phyloP scores from a whole-genome alignment of 202 grass and related monocot species.

The Bolboschoenoplectus hybrid region DNA sequence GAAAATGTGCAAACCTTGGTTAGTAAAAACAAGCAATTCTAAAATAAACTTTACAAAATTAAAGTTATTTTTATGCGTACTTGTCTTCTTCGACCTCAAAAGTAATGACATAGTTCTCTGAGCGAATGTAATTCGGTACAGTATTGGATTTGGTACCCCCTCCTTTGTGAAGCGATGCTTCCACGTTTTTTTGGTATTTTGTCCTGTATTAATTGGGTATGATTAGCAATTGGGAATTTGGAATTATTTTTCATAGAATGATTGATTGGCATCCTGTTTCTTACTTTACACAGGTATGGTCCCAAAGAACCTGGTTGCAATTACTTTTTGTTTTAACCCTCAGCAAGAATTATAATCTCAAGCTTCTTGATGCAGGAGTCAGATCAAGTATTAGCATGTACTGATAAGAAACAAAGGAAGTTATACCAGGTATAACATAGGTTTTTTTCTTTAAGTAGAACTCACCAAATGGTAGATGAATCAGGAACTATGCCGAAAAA shows the following conservation, averaged over 20 bases:
- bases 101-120: conserved; percentile 92
- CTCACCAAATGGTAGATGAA: conserved; percentile 91
- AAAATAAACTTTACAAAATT: conserved; percentile 32
- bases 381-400: background rate
- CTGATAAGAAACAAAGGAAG: background rate
- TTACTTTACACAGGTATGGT: background rate
- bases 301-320: background rate
- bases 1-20: conserved; percentile 14
- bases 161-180: conserved; percentile 89
- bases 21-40: background rate
- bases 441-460: background rate
- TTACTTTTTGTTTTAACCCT: background rate
- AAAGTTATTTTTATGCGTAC: conserved; percentile 46
- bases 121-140: conserved; percentile 89
- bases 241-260: background rate
- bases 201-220: conserved; percentile 53
- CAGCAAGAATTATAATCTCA: background rate
- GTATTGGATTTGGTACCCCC: conserved; percentile 55
- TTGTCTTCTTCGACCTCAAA: conserved; percentile 99
- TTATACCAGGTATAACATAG: background rate
- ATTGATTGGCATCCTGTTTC: background rate
- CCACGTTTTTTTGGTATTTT: conserved; percentile 98
- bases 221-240: background rate
- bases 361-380: background rate
- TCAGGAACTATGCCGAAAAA: conserved; percentile 82